Conservation (phyloP, 768 basidiomycete species). For the Hydnum rufescens region DNA sequence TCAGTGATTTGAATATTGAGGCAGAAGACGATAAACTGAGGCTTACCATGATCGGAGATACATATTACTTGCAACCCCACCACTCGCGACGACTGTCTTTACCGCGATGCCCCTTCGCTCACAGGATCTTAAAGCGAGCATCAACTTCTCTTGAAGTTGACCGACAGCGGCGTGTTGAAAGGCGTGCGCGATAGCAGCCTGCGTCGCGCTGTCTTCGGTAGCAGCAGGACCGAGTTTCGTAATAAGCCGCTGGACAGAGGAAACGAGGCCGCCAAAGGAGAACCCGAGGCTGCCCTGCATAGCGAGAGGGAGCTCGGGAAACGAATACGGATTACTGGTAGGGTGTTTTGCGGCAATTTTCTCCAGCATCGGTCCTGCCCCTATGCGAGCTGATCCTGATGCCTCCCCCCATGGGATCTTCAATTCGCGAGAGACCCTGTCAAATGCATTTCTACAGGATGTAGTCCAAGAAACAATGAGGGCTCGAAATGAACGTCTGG, state of each 20-base stretch:
- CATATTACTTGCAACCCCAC: constrained; percentile 81
- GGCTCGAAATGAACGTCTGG: neutral
- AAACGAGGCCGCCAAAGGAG: constrained; percentile 65
- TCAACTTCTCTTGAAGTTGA: constrained; percentile 60
- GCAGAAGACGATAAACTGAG: constrained; percentile 20
- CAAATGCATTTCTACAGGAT: constrained; percentile 35
- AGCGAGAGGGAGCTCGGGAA: constrained; percentile 21
- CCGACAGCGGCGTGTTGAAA: constrained; percentile 55
- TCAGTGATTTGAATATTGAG: too few relatives aligned
- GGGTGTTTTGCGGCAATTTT: constrained; percentile 21
- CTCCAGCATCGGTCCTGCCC: constrained; percentile 71
- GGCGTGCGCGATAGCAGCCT: constrained; percentile 34
- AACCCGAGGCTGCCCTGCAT: constrained; percentile 40
- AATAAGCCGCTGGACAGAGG: constrained; percentile 42
- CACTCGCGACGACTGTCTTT: constrained; percentile 57
- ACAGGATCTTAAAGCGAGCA: constrained; percentile 31
- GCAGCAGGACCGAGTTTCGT: constrained; percentile 15
- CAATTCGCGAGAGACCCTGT: constrained; percentile 61
- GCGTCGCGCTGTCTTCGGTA: constrained; percentile 2
- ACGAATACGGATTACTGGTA: constrained; percentile 4
- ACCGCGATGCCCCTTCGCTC: constrained; percentile 25
- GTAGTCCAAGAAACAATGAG: neutral
- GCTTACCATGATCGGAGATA: constrained; percentile 51
- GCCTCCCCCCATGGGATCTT: constrained; percentile 38
- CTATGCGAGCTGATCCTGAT: constrained; percentile 16